Base-by-base conservation (phyloP, 202 grass and related monocot species). In the Setaria viridis region DNA sequence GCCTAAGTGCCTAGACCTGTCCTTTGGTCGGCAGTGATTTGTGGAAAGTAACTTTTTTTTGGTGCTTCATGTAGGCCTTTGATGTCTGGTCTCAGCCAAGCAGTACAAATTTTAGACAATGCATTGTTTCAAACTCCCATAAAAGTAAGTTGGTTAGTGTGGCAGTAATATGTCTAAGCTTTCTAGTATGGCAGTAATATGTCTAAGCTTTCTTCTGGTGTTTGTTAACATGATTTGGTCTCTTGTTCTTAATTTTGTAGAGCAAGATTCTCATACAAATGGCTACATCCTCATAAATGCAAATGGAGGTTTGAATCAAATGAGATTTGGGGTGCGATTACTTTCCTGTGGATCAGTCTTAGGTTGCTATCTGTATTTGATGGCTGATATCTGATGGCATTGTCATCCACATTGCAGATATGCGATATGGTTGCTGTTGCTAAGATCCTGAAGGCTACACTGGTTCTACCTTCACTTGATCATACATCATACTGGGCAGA, bases 401-500 rank as follows among this genome's bases (percentile, higher is more conserved):
- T 50, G 12, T 35, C 82, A 67, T 84, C 84, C 82, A 72, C 72
- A 73, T 87, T 87, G 91, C 88, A 99, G 96, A 99, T 99, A 69
- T 99, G 96, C 12, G 96, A 99, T 84, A 99, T 99, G 96, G 93
- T 99, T 88, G 93, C 91, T 89, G 91, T 95, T 81, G 93, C 96
- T 86, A 99, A 99, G 87, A 99, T 94, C 62, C 74, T 95, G 76
- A 99, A 99, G 85, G 96, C 93, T 30, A 88, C 93, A 30, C 76
- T 99, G 50, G 96, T 99, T 94, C 88, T 99, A 81, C 96, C 96
- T 92, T 94, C 90, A 13, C 93, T 99, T 86, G 96, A 99, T 85
- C 96, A 95, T 94, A 92, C 87, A 84, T 99, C 96, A 35, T 99
- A 95, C 82, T 99, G 96, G 96, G 96, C 91, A 89, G 96, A 99